A percentile compares a stretch with the other conserved stretches of the same genome.
Conservation (phyloP, 2,329 filamentous ascomycete species). For the Ambrosiella beaveri region DNA sequence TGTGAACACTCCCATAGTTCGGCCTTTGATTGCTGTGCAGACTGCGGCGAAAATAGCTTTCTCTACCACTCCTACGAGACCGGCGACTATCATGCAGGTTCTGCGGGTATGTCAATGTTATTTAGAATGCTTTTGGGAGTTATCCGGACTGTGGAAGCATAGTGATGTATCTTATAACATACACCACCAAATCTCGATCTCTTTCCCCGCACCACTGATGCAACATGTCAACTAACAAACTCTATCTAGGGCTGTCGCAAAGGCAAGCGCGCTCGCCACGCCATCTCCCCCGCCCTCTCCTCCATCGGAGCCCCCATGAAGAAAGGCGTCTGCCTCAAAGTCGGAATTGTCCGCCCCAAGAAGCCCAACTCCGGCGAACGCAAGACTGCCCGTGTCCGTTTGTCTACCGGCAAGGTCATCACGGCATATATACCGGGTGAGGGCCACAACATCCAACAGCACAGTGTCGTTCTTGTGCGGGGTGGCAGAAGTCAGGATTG, state of each 20-base stretch:
- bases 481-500: constrained; percentile 92
- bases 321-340: constrained; percentile 92
- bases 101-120: constrained; percentile 29
- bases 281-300: constrained; percentile 69
- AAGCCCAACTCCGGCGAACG: constrained; percentile 97
- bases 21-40: background rate
- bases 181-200: background rate
- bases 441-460: constrained; percentile 97
- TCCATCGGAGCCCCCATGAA: constrained; percentile 55
- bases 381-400: constrained; percentile 80
- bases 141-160: background rate
- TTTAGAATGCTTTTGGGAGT: background rate
- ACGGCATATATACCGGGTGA: constrained; percentile 94
- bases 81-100: constrained; percentile 58
- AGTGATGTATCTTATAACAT: background rate
- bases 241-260: constrained; percentile 50
- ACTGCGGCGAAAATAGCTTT: constrained; percentile 22
- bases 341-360: constrained; percentile 87
- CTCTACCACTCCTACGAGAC: constrained; percentile 37
- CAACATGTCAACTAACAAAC: background rate
- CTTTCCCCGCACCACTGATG: background rate
- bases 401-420: constrained; percentile 73
- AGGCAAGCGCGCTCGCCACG: constrained; percentile 64
- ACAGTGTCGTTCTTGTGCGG: constrained; percentile 90
- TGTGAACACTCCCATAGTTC: background rate